These are phyloP conservation scores for Starmerella potacharoeniae DNA, from an alignment of 805 yeast genomes.

Conservation along the genomic window DNA sequence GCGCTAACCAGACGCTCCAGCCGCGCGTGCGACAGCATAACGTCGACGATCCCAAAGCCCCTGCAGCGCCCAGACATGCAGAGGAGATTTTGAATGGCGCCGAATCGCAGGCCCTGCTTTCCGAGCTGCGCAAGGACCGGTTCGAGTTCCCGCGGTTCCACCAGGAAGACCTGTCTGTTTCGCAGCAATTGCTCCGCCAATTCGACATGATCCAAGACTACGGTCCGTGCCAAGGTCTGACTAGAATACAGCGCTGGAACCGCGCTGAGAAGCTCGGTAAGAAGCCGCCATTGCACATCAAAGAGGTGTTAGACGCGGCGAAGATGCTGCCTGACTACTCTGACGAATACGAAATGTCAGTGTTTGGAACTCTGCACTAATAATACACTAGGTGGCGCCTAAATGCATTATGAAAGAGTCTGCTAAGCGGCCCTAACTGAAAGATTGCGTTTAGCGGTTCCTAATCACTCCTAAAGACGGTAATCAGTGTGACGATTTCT, in stretches of 20 bases:
- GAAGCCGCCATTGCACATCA: conserved; percentile 29
- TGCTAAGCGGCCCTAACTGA: too few relatives aligned
- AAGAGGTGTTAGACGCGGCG: conserved; percentile 25
- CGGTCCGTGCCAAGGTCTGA: conserved; percentile 33
- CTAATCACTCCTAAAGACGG: too few relatives aligned
- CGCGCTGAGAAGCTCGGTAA: conserved; percentile 30
- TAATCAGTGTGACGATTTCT: too few relatives aligned
- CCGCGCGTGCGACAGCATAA: background rate
- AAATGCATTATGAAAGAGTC: too few relatives aligned
- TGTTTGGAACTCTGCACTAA: conserved; percentile 10
- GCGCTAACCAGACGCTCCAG: background rate
- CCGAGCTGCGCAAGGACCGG: conserved; percentile 3
- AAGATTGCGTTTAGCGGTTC: too few relatives aligned
- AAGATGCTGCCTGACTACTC: background rate
- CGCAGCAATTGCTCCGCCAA: conserved; percentile 27
- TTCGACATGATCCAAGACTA: conserved; percentile 29
- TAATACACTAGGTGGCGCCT: too few relatives aligned
- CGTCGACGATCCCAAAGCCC: background rate
- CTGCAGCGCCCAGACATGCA: background rate
- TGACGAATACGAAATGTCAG: conserved; percentile 14
- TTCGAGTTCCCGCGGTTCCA: conserved; percentile 22
- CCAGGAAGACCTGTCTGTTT: conserved; percentile 23
- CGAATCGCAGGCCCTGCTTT: conserved; percentile 8
- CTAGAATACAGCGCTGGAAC: conserved; percentile 32
- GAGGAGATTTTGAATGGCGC: conserved; percentile 9